These are phyloP conservation scores for Fusarium sp. DNA, from an alignment of 2,329 filamentous ascomycete species.

Conservation along the genomic window DNA sequence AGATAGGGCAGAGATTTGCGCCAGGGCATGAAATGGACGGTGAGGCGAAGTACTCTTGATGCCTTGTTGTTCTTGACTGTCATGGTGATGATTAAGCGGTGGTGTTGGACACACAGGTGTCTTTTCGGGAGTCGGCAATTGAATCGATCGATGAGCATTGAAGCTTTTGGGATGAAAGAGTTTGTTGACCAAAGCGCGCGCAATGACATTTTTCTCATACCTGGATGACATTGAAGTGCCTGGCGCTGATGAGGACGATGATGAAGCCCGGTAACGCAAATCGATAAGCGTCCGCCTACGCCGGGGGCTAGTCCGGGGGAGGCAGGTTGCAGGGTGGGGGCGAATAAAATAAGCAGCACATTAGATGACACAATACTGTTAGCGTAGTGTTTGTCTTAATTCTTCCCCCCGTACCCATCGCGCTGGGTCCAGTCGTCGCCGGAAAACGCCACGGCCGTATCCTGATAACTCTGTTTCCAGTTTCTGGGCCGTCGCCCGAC, in stretches of 20 bases:
- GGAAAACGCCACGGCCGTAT: conserved; percentile 5
- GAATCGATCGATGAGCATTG: not conserved
- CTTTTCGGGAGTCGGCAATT: not conserved
- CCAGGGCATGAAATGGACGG: not conserved
- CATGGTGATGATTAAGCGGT: not conserved
- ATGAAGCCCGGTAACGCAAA: conserved; percentile 16
- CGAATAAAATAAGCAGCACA: no score
- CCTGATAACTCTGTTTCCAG: conserved; percentile 7
- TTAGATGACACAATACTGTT: no score
- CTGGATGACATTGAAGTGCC: not conserved
- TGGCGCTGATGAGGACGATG: not conserved
- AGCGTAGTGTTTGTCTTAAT: not conserved
- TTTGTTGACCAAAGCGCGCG: not conserved
- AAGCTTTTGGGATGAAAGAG: not conserved
- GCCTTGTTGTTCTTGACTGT: not conserved
- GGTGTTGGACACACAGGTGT: not conserved
- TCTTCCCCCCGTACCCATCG: not conserved
- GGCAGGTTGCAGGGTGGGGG: conserved; percentile 3
- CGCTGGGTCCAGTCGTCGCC: conserved; percentile 18
- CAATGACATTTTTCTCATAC: not conserved
- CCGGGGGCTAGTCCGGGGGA: conserved; percentile 27
- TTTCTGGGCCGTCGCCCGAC: conserved; percentile 7
- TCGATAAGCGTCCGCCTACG: conserved; percentile 37
- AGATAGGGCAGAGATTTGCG: not conserved
- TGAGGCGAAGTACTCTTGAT: not conserved